Conservation (phyloP, 495 filamentous ascomycete genomes). For the Hypoxylon lienhwacheense region DNA sequence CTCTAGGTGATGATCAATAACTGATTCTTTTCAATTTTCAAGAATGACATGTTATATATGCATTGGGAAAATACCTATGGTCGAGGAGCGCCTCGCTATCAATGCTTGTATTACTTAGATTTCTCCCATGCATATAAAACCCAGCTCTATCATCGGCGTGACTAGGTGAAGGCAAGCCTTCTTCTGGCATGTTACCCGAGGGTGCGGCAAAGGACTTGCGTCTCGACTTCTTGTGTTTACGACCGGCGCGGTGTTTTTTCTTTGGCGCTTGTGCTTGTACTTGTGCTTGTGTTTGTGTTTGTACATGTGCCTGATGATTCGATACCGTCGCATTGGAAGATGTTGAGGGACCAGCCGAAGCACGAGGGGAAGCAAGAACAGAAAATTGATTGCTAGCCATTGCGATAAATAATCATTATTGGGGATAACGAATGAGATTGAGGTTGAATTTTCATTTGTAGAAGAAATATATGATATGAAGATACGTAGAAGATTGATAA, state of each 20-base stretch:
- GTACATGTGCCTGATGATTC: conserved; percentile 18
- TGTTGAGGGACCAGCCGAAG: conserved; percentile 13
- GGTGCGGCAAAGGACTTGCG: conserved; percentile 65
- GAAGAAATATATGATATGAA: neutral
- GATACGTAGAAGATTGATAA: neutral
- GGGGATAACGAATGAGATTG: neutral
- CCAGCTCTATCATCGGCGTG: conserved; percentile 40
- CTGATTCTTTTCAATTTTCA: too few relatives aligned
- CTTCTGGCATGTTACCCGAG: conserved; percentile 48
- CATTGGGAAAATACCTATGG: conserved; percentile 61
- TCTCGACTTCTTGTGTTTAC: conserved; percentile 62
- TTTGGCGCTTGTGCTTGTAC: too few relatives aligned
- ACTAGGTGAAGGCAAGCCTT: conserved; percentile 41
- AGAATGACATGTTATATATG: neutral
- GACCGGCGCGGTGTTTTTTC: conserved; percentile 50
- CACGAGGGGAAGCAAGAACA: conserved; percentile 27
- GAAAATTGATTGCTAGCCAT: conserved; percentile 39
- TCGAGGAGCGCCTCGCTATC: conserved; percentile 80
- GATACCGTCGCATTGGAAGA: conserved; percentile 28
- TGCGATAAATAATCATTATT: conserved; percentile 14
- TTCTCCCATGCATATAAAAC: conserved; percentile 62
- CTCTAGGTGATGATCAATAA: conserved; percentile 48
- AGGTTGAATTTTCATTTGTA: neutral
- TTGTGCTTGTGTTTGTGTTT: too few relatives aligned
- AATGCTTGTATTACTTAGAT: conserved; percentile 76